A percentile compares a stretch with the other conserved stretches of the same genome.
These are phyloP conservation scores for Colletotrichum graminicola DNA, from an alignment of 2,329 filamentous ascomycete genomes.

Conservation along the genomic window DNA sequence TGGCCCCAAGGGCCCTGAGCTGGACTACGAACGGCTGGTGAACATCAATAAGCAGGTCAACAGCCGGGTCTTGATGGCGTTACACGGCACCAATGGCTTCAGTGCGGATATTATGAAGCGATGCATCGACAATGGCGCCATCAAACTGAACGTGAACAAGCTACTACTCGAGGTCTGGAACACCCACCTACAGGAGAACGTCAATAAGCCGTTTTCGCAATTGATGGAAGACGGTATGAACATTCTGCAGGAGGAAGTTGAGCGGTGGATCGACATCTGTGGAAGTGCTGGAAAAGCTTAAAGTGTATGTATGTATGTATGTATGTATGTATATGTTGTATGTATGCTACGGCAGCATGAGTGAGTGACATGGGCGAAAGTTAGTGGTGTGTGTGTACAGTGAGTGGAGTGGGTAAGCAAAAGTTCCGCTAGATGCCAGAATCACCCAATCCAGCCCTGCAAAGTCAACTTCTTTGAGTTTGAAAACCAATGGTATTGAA, in stretches of 20 bases:
- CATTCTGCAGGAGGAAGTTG: slow-evolving; percentile 44
- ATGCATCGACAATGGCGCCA: slow-evolving; percentile 41
- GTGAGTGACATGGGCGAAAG: too few species aligned
- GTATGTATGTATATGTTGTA: too few species aligned
- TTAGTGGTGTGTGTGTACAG: background rate
- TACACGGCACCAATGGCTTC: slow-evolving; percentile 46
- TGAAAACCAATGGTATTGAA: too few species aligned
- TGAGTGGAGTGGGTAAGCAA: too few species aligned
- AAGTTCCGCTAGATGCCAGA: too few species aligned
- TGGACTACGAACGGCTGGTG: slow-evolving; percentile 69
- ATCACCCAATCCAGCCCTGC: too few species aligned
- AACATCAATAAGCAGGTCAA: slow-evolving; percentile 50
- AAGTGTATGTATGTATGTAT: background rate
- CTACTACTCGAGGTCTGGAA: slow-evolving; percentile 30
- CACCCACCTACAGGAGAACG: slow-evolving; percentile 41
- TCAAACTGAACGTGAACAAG: slow-evolving; percentile 44
- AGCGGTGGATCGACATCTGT: slow-evolving; percentile 46
- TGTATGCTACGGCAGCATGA: background rate
- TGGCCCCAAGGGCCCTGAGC: slow-evolving; percentile 71
- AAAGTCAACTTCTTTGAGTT: too few species aligned
- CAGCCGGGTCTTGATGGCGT: slow-evolving; percentile 39
- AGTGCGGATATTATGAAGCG: slow-evolving; percentile 37
- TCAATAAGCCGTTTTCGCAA: slow-evolving; percentile 43
- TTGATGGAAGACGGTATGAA: slow-evolving; percentile 45
- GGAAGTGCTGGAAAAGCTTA: slow-evolving; percentile 45